phyloP scores from a whole-genome alignment of 345 rosid species.

The Camelina hispida region DNA sequence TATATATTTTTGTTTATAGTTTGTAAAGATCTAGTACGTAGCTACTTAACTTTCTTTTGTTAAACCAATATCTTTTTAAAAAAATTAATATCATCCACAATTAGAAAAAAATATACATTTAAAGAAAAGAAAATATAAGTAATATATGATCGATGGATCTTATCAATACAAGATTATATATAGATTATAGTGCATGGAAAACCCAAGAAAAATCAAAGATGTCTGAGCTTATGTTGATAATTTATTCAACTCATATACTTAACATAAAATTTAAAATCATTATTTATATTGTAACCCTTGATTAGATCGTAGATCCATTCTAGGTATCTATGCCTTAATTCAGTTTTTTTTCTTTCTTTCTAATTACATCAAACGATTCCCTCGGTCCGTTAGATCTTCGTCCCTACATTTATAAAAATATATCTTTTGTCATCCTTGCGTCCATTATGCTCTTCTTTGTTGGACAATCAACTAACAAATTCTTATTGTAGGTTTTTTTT shows the following conservation, averaged over 20 bases:
- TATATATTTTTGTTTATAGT: background rate
- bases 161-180: background rate
- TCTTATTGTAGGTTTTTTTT: background rate
- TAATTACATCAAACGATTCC: slow-evolving; percentile 30
- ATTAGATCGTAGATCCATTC: slow-evolving; percentile 44
- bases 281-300: slow-evolving; percentile 15
- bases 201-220: background rate
- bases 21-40: background rate
- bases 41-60: background rate
- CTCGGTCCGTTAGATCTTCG: slow-evolving; percentile 34
- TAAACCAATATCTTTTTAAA: background rate
- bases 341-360: background rate
- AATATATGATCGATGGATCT: background rate
- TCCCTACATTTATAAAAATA: background rate
- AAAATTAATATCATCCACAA: background rate
- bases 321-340: slow-evolving; percentile 32
- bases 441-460: slow-evolving; percentile 2
- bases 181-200: background rate
- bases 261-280: background rate
- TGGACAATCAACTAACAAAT: background rate
- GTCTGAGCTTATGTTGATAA: slow-evolving; percentile 8
- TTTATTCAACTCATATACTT: slow-evolving; percentile 13
- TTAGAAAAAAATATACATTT: background rate
- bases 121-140: background rate
- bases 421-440: background rate